Percentiles rank a stretch among this genome's conserved stretches.
These are phyloP conservation scores for Macrolepiota albuminosa DNA, from an alignment of 768 basidiomycete genomes.

Conservation along the genomic window DNA sequence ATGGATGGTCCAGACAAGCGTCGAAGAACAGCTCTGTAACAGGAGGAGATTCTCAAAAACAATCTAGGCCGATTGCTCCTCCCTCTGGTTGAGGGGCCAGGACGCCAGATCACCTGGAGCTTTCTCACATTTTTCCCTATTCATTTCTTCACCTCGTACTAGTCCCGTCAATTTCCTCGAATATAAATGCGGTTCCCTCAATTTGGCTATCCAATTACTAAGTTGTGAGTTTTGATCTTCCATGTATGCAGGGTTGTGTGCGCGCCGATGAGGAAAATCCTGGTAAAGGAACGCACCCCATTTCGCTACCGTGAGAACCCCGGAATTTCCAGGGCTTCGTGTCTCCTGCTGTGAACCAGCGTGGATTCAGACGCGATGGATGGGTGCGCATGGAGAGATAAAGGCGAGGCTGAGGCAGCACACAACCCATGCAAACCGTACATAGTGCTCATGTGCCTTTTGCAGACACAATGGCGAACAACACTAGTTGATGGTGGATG, in stretches of 20 bases:
- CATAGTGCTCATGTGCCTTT: slow-evolving; percentile 3
- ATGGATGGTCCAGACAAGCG: slow-evolving; percentile 88
- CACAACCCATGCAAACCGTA: not conserved
- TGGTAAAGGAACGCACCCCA: slow-evolving; percentile 87
- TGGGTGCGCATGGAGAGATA: slow-evolving; percentile 72
- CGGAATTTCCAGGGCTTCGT: slow-evolving; percentile 22
- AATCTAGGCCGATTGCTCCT: slow-evolving; percentile 88
- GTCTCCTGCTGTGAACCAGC: slow-evolving; percentile 15
- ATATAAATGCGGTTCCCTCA: slow-evolving; percentile 10
- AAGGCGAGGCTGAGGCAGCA: slow-evolving; percentile 85
- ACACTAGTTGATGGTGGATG: not conserved
- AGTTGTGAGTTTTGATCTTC: slow-evolving; percentile 18
- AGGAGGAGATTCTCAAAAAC: slow-evolving; percentile 70
- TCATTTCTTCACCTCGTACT: slow-evolving; percentile 14
- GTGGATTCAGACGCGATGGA: slow-evolving; percentile 29
- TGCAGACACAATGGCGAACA: not conserved
- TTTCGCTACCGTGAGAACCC: slow-evolving; percentile 33
- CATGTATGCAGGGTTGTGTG: slow-evolving; percentile 13
- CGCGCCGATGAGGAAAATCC: slow-evolving; percentile 72
- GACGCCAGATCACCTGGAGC: slow-evolving; percentile 93
- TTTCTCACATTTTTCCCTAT: slow-evolving; percentile 46
- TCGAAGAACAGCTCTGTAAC: slow-evolving; percentile 53
- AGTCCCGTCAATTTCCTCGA: slow-evolving; percentile 1
- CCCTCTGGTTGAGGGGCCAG: slow-evolving; percentile 86
- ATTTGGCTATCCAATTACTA: not conserved